phyloP scores from a whole-genome alignment of 768 basidiomycete genomes.

The Lyophyllum decastes region DNA sequence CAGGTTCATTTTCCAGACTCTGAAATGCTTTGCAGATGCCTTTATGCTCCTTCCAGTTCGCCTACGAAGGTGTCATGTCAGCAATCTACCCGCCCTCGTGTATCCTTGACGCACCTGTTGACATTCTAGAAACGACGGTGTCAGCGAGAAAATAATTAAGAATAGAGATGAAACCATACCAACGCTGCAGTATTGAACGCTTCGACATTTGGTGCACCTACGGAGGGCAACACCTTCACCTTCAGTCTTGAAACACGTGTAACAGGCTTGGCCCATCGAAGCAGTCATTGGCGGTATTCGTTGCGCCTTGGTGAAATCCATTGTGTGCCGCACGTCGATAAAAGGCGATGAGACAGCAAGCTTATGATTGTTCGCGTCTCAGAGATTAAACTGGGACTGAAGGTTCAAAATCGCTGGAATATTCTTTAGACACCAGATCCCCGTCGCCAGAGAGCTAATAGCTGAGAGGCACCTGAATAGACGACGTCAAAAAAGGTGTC shows the following conservation, averaged over 20 bases:
- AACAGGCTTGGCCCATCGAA: constrained; percentile 30
- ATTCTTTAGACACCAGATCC: too few relatives aligned
- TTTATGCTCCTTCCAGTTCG: constrained; percentile 33
- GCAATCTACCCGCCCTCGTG: not conserved
- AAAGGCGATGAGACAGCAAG: not conserved
- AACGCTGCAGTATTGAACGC: constrained; percentile 32
- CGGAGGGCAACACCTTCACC: constrained; percentile 18
- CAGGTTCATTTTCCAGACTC: constrained; percentile 18
- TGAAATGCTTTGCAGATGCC: constrained; percentile 31
- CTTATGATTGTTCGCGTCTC: not conserved
- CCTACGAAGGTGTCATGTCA: constrained; percentile 9
- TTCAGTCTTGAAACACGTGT: constrained; percentile 29
- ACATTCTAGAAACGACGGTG: constrained; percentile 20
- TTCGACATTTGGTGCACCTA: constrained; percentile 31
- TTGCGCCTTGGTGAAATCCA: not conserved
- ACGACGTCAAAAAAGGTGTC: too few relatives aligned
- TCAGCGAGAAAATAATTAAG: not conserved
- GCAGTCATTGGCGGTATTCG: constrained; percentile 25
- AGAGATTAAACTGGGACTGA: not conserved
- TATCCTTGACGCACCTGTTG: constrained; percentile 26
- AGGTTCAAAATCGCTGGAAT: not conserved
- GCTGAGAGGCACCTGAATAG: too few relatives aligned
- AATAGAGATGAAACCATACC: constrained; percentile 16
- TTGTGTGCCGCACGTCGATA: too few relatives aligned
- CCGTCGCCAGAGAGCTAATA: too few relatives aligned